Evolutionary conservation across 1,139 yeast genomes (phyloP).

Genomic region (Magnusiomyces starmeri): DNA sequence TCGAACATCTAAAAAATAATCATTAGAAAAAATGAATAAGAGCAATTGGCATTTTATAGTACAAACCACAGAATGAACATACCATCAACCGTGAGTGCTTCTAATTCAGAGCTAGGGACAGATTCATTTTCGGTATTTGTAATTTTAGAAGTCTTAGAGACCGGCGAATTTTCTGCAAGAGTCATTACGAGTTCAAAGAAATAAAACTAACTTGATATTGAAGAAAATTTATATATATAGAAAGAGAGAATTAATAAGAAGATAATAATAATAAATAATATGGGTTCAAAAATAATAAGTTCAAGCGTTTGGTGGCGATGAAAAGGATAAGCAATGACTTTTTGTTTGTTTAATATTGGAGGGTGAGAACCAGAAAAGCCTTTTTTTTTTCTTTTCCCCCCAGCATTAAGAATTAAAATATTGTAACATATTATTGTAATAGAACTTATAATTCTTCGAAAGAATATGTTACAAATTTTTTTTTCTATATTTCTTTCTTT

Average conservation of each 20-base stretch:
- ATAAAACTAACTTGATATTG: too few species aligned
- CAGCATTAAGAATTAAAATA: too few species aligned
- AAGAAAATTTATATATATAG: not conserved
- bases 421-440: too few species aligned
- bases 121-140: too few species aligned
- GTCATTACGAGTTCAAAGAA: too few species aligned
- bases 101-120: constrained; percentile 9
- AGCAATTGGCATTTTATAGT: constrained; percentile 15
- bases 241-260: not conserved
- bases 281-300: not conserved
- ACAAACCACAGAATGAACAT: constrained; percentile 19
- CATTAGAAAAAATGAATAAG: constrained; percentile 28
- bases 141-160: not conserved
- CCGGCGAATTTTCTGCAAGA: not conserved
- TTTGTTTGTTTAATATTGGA: too few species aligned
- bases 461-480: too few species aligned
- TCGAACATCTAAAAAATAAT: constrained; percentile 43
- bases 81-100: constrained; percentile 17
- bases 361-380: too few species aligned
- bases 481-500: too few species aligned
- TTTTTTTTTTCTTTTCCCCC: too few species aligned
- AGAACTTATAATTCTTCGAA: too few species aligned
- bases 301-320: not conserved
- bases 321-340: too few species aligned
- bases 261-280: not conserved